Evolutionary conservation across 2,329 filamentous ascomycete genomes (phyloP).

Genomic region (Colletotrichum sp.): DNA sequence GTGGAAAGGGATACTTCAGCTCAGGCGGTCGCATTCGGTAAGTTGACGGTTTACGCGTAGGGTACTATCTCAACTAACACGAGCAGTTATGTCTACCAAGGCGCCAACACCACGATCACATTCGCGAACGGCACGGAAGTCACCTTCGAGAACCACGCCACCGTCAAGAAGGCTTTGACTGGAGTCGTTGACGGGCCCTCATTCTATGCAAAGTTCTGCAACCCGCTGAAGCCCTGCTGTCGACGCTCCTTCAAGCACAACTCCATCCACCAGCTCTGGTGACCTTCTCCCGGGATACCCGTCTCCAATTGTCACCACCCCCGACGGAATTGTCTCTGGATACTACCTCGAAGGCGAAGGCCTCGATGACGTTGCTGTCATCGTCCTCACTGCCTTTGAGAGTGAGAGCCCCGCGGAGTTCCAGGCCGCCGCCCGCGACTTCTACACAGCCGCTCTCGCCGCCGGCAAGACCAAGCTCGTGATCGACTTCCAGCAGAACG

Average conservation of each 20-base stretch:
- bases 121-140: slow-evolving; percentile 39
- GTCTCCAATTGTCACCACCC: slow-evolving; percentile 26
- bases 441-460: slow-evolving; percentile 36
- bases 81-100: slow-evolving; percentile 27
- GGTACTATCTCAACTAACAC: not conserved
- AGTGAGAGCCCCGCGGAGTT: slow-evolving; percentile 33
- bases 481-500: slow-evolving; percentile 62
- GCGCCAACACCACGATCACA: slow-evolving; percentile 36
- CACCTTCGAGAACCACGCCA: slow-evolving; percentile 32
- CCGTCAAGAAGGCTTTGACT: slow-evolving; percentile 30
- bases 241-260: not conserved
- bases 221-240: slow-evolving; percentile 2
- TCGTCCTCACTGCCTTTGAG: slow-evolving; percentile 29
- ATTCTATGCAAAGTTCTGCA: slow-evolving; percentile 38
- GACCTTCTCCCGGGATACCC: slow-evolving; percentile 27
- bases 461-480: slow-evolving; percentile 64
- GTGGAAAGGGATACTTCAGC: slow-evolving; percentile 31
- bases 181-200: slow-evolving; percentile 34
- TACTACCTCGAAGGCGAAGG: slow-evolving; percentile 38
- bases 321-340: slow-evolving; percentile 29
- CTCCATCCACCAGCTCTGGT: not conserved
- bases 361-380: slow-evolving; percentile 36
- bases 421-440: slow-evolving; percentile 34
- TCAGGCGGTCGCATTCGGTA: slow-evolving; percentile 29
- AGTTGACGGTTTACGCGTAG: not conserved